Conservation (phyloP, 768 basidiomycete species). For the Suillus clintonianus region DNA sequence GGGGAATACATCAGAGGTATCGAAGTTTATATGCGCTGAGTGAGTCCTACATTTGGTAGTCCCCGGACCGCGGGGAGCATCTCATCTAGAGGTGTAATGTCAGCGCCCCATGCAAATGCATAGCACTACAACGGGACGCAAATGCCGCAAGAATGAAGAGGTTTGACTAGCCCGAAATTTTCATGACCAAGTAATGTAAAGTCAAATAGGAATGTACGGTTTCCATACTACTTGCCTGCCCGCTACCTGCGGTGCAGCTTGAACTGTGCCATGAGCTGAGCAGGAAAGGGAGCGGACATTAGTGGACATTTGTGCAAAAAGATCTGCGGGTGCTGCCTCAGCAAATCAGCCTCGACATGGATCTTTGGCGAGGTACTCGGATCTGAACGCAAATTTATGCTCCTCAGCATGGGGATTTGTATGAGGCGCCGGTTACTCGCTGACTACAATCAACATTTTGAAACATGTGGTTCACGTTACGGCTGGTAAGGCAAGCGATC, state of each 20-base stretch:
- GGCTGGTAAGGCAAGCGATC: background rate
- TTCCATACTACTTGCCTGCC: background rate
- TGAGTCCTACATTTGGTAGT: background rate
- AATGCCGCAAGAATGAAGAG: background rate
- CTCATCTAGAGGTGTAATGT: background rate
- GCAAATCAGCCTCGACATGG: background rate
- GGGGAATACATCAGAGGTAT: background rate
- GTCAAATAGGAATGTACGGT: background rate
- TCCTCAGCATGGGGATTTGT: background rate
- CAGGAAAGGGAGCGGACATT: background rate
- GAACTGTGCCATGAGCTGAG: background rate
- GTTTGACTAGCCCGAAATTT: too few species aligned
- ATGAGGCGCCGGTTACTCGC: background rate
- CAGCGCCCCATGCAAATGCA: background rate
- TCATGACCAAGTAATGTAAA: background rate
- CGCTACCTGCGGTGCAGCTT: background rate
- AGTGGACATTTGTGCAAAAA: background rate
- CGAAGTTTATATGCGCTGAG: background rate
- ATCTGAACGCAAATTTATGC: background rate
- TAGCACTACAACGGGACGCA: background rate
- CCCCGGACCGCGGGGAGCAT: background rate
- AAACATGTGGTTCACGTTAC: background rate
- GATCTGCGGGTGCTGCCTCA: background rate
- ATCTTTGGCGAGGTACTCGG: background rate
- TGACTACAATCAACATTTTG: background rate